A percentile compares a stretch with the other conserved stretches of the same genome.
phyloP scores from a whole-genome alignment of 192 early-diverging fungal genomes.

The Spizellomyces punctatus region DNA sequence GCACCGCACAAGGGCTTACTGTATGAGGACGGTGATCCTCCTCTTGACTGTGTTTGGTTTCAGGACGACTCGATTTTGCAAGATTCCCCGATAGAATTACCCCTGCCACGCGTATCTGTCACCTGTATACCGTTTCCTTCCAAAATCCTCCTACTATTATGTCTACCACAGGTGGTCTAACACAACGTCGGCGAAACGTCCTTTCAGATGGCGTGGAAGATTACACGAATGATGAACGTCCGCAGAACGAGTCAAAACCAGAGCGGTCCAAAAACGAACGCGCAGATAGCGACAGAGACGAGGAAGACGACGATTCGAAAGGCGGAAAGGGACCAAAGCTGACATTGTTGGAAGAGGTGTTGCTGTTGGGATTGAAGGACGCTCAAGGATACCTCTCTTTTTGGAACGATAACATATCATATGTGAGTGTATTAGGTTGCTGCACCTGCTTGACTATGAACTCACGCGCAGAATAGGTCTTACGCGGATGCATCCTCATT shows the following conservation, averaged over 20 bases:
- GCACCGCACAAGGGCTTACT: too few relatives aligned
- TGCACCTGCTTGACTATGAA: not conserved
- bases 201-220: constrained; percentile 30
- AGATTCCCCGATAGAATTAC: too few relatives aligned
- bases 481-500: constrained; percentile 94
- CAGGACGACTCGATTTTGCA: too few relatives aligned
- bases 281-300: constrained; percentile 16
- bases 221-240: not conserved
- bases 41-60: too few relatives aligned
- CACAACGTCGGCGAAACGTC: constrained; percentile 45
- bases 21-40: too few relatives aligned
- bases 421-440: constrained; percentile 51
- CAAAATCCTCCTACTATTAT: not conserved
- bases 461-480: constrained; percentile 38
- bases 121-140: too few relatives aligned
- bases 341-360: constrained; percentile 95
- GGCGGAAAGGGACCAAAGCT: constrained; percentile 50
- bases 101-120: too few relatives aligned
- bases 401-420: constrained; percentile 99
- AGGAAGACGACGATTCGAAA: constrained; percentile 40
- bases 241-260: not conserved
- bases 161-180: constrained; percentile 37
- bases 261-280: not conserved
- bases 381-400: constrained; percentile 94
- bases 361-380: constrained; percentile 94